Evolutionary conservation across 352 stramenopile species (phyloP), one percentile per base, ranked within the genome.

Genomic region (Globisporangium lucens): DNA sequence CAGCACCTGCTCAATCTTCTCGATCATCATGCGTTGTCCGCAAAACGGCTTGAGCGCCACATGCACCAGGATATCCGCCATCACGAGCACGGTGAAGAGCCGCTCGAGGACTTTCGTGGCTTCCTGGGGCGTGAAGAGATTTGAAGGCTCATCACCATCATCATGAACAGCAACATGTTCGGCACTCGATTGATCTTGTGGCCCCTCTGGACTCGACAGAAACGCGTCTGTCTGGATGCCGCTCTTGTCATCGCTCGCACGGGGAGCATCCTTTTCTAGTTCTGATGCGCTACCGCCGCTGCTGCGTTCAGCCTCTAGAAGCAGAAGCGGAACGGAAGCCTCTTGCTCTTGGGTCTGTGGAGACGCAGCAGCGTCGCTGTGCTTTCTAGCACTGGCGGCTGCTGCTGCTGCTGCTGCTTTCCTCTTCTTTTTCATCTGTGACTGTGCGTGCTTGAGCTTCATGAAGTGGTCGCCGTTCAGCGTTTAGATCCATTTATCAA

Each of bases 51-150:
- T 65, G 51, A 75, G 47, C 43, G 46, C 60, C 20, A 65, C 30
- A 33, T 70, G 68, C 15, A 57, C 63, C 12, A 68, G 56, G 27
- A 69, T 22, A 43, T 58, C 66, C 7, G 71, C 71, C 68, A 74
- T 72, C 8, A 75, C 6, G 33, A 75, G 59, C 35, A 74, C 71
- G 2, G 63, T 72, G 60, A 76, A 76, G 59, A 76, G 72, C n/a
- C 66, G 41, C 20, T 75, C 67, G 22, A 76, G 36, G 38, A 74
- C 33, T 41, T 64, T 27, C 2, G 15, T 52, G 17, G 52, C 65
- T 47, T 72, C 66, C 8, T 59, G 9, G 0, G 33, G 55, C 20
- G 62, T 59, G 20, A 63, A 20, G 7, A 27, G 15, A 29, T 43
- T 29, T 57, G 22, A 27, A 35, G 10, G 8, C 35, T 47, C 60